Percentiles rank a stretch among this genome's conserved stretches.
Conservation (phyloP, 1,284 basidiomycete genomes). For the Austroboletus novae-zelandiae region DNA sequence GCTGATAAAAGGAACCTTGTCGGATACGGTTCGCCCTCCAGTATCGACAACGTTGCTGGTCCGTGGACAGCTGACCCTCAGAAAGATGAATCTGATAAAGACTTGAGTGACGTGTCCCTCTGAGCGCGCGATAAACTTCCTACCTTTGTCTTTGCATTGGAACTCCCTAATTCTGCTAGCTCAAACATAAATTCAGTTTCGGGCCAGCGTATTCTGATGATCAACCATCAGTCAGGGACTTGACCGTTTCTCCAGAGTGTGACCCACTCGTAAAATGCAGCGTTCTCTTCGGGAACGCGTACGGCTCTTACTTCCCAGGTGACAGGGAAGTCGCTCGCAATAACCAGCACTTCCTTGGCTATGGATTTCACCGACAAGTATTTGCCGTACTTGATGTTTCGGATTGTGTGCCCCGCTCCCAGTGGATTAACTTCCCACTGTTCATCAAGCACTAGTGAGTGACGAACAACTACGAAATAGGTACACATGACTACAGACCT, state of each 20-base stretch:
- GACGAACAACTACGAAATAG: not conserved
- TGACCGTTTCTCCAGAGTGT: not conserved
- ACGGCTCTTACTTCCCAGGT: constrained; percentile 30
- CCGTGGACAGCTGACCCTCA: constrained; percentile 22
- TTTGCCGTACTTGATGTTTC: constrained; percentile 34
- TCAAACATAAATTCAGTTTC: constrained; percentile 30
- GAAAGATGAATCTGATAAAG: constrained; percentile 20
- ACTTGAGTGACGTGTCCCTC: not conserved
- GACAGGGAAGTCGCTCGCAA: constrained; percentile 28
- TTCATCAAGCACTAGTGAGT: not conserved
- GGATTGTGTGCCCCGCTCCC: constrained; percentile 29
- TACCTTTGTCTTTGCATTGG: constrained; percentile 32
- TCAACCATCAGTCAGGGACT: not conserved
- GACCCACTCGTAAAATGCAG: constrained; percentile 28
- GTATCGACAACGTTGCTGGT: constrained; percentile 29
- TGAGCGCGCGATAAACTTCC: not conserved
- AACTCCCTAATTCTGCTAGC: constrained; percentile 23
- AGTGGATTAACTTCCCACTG: constrained; percentile 32
- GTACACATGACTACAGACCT: constrained; percentile 14
- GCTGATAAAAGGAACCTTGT: constrained; percentile 29
- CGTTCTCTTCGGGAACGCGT: constrained; percentile 25
- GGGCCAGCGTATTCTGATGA: constrained; percentile 29
- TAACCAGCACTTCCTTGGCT: constrained; percentile 13
- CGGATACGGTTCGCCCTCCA: constrained; percentile 31
- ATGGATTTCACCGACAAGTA: constrained; percentile 27